Percentiles rank a stretch among this genome's conserved stretches.
These are phyloP conservation scores for Aspergillus phoenicis DNA, from an alignment of 2,329 filamentous ascomycete species.

Conservation along the genomic window DNA sequence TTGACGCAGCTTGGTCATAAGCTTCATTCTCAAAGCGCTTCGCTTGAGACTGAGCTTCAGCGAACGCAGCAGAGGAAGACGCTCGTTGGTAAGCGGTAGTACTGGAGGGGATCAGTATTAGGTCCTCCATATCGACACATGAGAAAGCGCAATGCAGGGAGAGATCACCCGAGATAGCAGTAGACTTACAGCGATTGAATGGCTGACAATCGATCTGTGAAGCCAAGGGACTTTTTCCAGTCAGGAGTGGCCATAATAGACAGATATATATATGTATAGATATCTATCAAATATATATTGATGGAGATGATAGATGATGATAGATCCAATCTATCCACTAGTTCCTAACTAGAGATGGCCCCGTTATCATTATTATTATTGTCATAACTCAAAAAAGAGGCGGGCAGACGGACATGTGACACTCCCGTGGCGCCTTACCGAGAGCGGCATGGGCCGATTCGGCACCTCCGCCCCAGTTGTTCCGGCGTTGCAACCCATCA, in stretches of 20 bases:
- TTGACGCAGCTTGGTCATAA: constrained; percentile 41
- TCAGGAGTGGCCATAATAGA: not conserved
- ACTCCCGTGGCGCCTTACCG: not conserved
- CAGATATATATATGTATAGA: not conserved
- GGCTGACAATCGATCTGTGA: constrained; percentile 63
- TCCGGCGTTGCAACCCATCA: constrained; percentile 13
- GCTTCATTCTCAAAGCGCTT: constrained; percentile 62
- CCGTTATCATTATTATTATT: too few relatives aligned
- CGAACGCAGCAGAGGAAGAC: constrained; percentile 47
- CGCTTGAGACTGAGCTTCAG: constrained; percentile 59
- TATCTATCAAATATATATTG: not conserved
- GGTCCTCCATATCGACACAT: not conserved
- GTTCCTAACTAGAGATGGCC: too few relatives aligned
- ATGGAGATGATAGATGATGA: not conserved
- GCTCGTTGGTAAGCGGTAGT: constrained; percentile 52
- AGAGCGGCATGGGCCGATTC: constrained; percentile 1
- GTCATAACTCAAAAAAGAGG: too few relatives aligned
- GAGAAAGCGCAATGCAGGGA: not conserved
- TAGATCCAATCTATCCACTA: too few relatives aligned
- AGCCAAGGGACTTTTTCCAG: constrained; percentile 59
- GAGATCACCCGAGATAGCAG: not conserved
- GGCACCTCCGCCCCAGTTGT: constrained; percentile 10
- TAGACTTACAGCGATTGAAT: constrained; percentile 64
- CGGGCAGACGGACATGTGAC: constrained; percentile 5
- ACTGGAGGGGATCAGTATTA: constrained; percentile 37